Conservation (phyloP, 2,329 filamentous ascomycete species). For the Arthrinium puccinioides region DNA sequence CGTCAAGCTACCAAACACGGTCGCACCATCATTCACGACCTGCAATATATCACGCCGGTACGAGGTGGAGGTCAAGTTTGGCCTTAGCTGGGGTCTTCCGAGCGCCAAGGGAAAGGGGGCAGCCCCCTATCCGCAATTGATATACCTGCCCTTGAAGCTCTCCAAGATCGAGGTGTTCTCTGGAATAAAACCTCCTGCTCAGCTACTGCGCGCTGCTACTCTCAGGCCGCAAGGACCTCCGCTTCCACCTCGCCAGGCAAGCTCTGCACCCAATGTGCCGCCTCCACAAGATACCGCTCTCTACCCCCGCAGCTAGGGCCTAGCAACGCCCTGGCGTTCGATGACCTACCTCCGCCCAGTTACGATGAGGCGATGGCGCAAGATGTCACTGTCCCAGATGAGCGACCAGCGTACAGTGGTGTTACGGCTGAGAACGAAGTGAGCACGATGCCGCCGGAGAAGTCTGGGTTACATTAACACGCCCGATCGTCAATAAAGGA, state of each 20-base stretch:
- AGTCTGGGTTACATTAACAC: conserved; percentile 12
- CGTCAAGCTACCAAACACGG: conserved; percentile 69
- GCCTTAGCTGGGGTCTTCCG: conserved; percentile 60
- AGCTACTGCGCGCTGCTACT: conserved; percentile 52
- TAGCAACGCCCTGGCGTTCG: conserved; percentile 28
- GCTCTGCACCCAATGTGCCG: conserved; percentile 5
- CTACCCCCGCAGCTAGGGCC: conserved; percentile 52
- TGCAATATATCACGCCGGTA: conserved; percentile 83
- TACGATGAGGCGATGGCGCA: conserved; percentile 91
- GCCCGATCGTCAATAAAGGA: too few species aligned
- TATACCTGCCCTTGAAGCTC: conserved; percentile 73
- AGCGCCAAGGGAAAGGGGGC: conserved; percentile 27
- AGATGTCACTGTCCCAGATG: conserved; percentile 54
- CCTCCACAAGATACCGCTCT: conserved; percentile 18
- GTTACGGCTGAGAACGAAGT: conserved; percentile 55
- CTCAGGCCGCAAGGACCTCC: conserved; percentile 23
- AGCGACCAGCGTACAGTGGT: conserved; percentile 62
- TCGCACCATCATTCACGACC: conserved; percentile 79
- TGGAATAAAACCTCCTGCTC: conserved; percentile 73
- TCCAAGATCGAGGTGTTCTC: conserved; percentile 72
- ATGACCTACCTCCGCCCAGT: conserved; percentile 81
- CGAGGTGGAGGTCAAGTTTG: conserved; percentile 74
- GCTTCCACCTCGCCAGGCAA: conserved; percentile 29
- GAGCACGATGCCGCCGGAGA: conserved; percentile 31
- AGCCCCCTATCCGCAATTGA: conserved; percentile 51